These are phyloP conservation scores for Diplotaxis tenuifolia DNA, from an alignment of 345 rosid species.

Conservation along the genomic window DNA sequence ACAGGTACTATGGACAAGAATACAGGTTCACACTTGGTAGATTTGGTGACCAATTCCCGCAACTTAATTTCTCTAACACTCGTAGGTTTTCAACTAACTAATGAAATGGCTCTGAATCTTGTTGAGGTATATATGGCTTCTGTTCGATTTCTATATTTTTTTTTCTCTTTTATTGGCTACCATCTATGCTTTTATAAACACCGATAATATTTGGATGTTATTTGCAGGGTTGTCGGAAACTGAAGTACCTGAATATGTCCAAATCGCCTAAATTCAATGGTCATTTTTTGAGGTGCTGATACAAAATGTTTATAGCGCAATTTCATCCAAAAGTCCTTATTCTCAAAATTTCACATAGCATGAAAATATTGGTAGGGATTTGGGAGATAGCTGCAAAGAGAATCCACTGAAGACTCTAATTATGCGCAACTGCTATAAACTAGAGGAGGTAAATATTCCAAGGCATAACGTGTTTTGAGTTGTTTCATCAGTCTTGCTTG, in stretches of 20 bases:
- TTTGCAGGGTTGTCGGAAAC: slow-evolving; percentile 61
- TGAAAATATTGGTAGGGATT: slow-evolving; percentile 44
- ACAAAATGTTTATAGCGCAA: no score
- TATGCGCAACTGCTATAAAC: slow-evolving; percentile 73
- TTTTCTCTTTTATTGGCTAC: no score
- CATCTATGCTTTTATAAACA: no score
- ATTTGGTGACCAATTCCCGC: no score
- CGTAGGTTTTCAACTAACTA: no score
- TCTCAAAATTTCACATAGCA: neutral
- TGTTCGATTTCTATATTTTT: no score
- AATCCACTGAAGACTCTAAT: slow-evolving; percentile 63
- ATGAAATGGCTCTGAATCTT: no score
- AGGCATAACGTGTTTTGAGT: slow-evolving; percentile 12
- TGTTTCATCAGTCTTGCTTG: slow-evolving; percentile 14
- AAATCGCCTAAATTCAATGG: slow-evolving; percentile 71
- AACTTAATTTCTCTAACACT: no score
- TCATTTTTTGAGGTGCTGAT: no score
- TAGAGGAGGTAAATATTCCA: slow-evolving; percentile 76
- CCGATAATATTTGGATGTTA: neutral
- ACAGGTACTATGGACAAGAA: no score
- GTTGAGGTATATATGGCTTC: no score
- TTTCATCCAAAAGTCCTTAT: neutral
- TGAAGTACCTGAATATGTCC: slow-evolving; percentile 73
- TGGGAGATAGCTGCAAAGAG: slow-evolving; percentile 55
- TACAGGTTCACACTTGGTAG: no score